These are phyloP conservation scores for Pisolithus thermaeus DNA, from an alignment of 1,284 basidiomycete genomes.

Conservation along the genomic window DNA sequence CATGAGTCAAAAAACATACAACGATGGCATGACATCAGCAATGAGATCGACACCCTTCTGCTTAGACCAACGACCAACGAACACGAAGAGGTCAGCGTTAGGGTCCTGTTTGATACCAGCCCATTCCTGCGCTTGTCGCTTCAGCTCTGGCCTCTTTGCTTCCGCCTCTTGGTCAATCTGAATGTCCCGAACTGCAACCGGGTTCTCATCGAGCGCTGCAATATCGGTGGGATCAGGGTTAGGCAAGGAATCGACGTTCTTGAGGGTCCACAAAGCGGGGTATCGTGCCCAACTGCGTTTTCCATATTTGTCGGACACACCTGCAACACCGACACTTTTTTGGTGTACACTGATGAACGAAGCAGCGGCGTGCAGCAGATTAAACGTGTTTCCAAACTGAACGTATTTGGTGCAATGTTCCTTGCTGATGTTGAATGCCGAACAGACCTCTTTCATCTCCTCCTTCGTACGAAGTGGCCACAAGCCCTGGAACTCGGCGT, in stretches of 20 bases:
- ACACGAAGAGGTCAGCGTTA: constrained; percentile 84
- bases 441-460: constrained; percentile 96
- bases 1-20: constrained; percentile 45
- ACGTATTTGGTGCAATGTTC: constrained; percentile 93
- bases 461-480: constrained; percentile 94
- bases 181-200: constrained; percentile 67
- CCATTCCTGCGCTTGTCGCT: constrained; percentile 92
- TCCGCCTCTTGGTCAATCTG: constrained; percentile 79
- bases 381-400: constrained; percentile 95
- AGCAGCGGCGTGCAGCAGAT: constrained; percentile 85
- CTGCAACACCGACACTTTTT: constrained; percentile 87
- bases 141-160: constrained; percentile 79
- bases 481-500: constrained; percentile 93
- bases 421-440: constrained; percentile 93
- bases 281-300: constrained; percentile 94
- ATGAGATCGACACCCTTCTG: constrained; percentile 95
- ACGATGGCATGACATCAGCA: constrained; percentile 84
- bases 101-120: constrained; percentile 88
- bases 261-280: constrained; percentile 90
- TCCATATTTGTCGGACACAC: constrained; percentile 94
- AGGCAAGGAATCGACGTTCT: constrained; percentile 89
- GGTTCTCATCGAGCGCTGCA: constrained; percentile 79
- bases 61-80: constrained; percentile 95
- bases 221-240: constrained; percentile 94
- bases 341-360: constrained; percentile 90